Evolutionary conservation across 768 basidiomycete species (phyloP).

Genomic region (Podaxis carcinomalis): DNA sequence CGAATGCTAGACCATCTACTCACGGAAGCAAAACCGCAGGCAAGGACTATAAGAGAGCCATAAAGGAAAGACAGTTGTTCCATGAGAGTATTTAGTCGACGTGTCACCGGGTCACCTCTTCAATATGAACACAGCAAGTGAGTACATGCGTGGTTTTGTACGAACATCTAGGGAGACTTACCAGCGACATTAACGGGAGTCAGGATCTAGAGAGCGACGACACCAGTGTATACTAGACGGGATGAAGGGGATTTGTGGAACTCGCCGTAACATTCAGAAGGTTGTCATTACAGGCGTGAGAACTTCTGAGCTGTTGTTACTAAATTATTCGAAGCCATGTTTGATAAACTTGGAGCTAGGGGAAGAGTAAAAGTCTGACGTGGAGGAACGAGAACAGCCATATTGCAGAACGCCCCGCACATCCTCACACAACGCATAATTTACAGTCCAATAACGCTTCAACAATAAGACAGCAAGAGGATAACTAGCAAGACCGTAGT

Average conservation of each 20-base stretch:
- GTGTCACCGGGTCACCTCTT: slow-evolving; percentile 9
- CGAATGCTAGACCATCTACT: slow-evolving; percentile 19
- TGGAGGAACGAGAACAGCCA: background rate
- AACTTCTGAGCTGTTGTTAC: background rate
- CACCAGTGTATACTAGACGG: background rate
- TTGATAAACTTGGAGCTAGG: background rate
- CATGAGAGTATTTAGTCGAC: slow-evolving; percentile 3
- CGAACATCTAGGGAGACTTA: background rate
- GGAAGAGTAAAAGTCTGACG: background rate
- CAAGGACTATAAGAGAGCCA: slow-evolving; percentile 28
- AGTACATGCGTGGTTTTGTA: background rate
- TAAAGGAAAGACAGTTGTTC: slow-evolving; percentile 27
- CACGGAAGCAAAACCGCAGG: slow-evolving; percentile 31
- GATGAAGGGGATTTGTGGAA: background rate
- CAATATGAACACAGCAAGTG: background rate
- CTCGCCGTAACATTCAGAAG: background rate
- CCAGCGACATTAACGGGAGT: slow-evolving; percentile 1
- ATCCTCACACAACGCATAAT: background rate
- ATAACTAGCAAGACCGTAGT: slow-evolving; percentile 11
- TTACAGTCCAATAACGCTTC: background rate
- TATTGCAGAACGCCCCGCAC: background rate
- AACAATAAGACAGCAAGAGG: slow-evolving; percentile 2
- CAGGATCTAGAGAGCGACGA: background rate
- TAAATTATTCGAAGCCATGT: background rate
- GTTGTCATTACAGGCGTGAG: slow-evolving; percentile 4